Base-by-base conservation (phyloP, 768 basidiomycete species). In the Lyophyllum semitale region DNA sequence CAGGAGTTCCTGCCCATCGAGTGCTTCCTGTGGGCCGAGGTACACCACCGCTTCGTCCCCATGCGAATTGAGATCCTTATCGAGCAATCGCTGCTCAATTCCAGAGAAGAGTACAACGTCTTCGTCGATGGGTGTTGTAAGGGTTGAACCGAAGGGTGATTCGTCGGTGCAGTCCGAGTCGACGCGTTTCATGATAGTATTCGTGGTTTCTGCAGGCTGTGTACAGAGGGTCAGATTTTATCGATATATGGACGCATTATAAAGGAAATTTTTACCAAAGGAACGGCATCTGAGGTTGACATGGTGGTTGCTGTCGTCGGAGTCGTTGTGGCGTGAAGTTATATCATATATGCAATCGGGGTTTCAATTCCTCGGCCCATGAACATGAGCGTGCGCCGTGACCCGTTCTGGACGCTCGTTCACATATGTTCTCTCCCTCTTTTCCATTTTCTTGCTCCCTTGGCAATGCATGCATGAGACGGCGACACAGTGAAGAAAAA, bases 51-150 rank as follows among this genome's bases (percentile, higher is more conserved):
- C 32, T 12, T 20, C 22, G 51, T 46, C 23, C 32, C 50, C 43
- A 13, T 51, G 25, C 15, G 49, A 18, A 25, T 37, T n/a, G 18
- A 48, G 42, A 30, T 49, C 18, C 18, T 54, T 58, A 22, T 12
- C 57, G n/a, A 51, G 27, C 45, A 57, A 45, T 32, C 55, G 57
- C 45, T 59, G 37, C 30, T 57, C 59, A 15, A 66, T 53, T 13
- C 51, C 53, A 30, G 54, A 29, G 20, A 61, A 59, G 18, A 59
- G 49, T 0, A 59, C n/a, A 18, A 63, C 53, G 27, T 69, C 60
- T 53, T 75, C 75, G 50, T 78, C 76, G 5, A 67, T 66, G 13
- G 78, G 78, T 27, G 78, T 79, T 20, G 72, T 72, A 2, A 79
- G 64, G 32, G 63, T 67, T 8, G 77, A 78, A 12, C 67, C 69